These are phyloP conservation scores for Fusarium albidum DNA, from an alignment of 2,329 filamentous ascomycete genomes.

Conservation along the genomic window DNA sequence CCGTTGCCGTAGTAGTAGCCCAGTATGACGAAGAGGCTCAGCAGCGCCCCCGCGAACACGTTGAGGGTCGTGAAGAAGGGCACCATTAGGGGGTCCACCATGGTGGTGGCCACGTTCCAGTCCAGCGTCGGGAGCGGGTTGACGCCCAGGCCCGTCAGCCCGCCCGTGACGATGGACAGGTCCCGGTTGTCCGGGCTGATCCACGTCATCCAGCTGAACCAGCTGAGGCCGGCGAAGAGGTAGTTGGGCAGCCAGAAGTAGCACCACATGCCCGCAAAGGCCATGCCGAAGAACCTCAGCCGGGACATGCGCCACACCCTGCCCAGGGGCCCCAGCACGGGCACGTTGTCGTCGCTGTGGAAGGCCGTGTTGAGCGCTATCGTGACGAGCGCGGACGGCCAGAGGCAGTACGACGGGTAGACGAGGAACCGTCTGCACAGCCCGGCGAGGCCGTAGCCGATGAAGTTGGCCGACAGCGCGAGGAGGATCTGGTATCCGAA, in stretches of 20 bases:
- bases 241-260: conserved; percentile 65
- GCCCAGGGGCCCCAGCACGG: conserved; percentile 42
- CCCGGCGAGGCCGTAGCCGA: conserved; percentile 65
- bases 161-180: conserved; percentile 48
- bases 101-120: conserved; percentile 49
- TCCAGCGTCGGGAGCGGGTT: conserved; percentile 54
- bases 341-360: conserved; percentile 50
- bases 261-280: conserved; percentile 57
- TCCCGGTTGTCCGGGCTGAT: conserved; percentile 54
- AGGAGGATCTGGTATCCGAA: conserved; percentile 61
- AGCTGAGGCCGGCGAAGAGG: conserved; percentile 55
- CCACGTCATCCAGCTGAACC: conserved; percentile 64
- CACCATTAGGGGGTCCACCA: conserved; percentile 48
- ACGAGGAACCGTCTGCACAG: conserved; percentile 59
- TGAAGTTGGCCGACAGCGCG: conserved; percentile 60
- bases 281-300: conserved; percentile 55
- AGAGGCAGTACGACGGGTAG: conserved; percentile 60
- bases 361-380: conserved; percentile 60
- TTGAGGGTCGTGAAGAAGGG: conserved; percentile 50
- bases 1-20: conserved; percentile 45
- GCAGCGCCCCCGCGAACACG: conserved; percentile 41
- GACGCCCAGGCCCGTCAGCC: conserved; percentile 49
- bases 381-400: conserved; percentile 61
- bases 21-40: conserved; percentile 42
- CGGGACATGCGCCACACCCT: conserved; percentile 52